These are phyloP conservation scores for Cinnamomum micranthum DNA, from an alignment of 164 flowering plant genomes.

Conservation along the genomic window DNA sequence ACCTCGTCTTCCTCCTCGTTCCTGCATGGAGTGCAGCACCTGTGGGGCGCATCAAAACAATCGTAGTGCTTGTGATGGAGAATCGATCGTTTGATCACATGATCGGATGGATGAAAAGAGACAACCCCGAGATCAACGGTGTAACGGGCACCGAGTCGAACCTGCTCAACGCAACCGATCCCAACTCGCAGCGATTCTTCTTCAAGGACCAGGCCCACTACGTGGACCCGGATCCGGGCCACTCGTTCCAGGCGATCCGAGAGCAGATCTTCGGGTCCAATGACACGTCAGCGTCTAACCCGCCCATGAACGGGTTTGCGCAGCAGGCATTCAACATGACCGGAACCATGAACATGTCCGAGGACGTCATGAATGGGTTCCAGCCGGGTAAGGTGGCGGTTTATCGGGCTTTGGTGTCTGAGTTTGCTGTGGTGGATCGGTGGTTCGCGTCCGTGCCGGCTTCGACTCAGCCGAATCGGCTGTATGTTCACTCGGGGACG, in stretches of 20 bases:
- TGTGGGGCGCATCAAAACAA: conserved; percentile 44
- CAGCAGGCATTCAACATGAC: conserved; percentile 54
- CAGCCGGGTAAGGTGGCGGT: conserved; percentile 51
- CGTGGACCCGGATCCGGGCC: conserved; percentile 83
- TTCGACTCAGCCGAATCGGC: conserved; percentile 79
- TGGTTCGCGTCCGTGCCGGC: conserved; percentile 82
- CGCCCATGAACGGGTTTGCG: conserved; percentile 76
- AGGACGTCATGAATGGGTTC: conserved; percentile 68
- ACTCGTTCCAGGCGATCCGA: conserved; percentile 73
- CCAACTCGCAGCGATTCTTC: conserved; percentile 32
- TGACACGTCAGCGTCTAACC: conserved; percentile 31
- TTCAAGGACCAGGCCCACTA: conserved; percentile 43
- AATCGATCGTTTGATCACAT: conserved; percentile 85
- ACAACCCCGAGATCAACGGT: conserved; percentile 67
- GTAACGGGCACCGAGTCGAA: conserved; percentile 69
- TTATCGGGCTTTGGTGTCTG: conserved; percentile 45
- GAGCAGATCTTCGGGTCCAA: conserved; percentile 68
- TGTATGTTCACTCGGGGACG: conserved; percentile 74
- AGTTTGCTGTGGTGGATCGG: conserved; percentile 71
- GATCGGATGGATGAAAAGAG: conserved; percentile 76
- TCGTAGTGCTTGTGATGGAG: conserved; percentile 71
- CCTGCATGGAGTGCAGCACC: neutral
- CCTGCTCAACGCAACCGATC: conserved; percentile 38
- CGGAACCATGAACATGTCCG: conserved; percentile 33
- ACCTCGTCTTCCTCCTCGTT: neutral